phyloP scores from a whole-genome alignment of 2,329 filamentous ascomycete genomes.

The Fusarium fujikuroi region DNA sequence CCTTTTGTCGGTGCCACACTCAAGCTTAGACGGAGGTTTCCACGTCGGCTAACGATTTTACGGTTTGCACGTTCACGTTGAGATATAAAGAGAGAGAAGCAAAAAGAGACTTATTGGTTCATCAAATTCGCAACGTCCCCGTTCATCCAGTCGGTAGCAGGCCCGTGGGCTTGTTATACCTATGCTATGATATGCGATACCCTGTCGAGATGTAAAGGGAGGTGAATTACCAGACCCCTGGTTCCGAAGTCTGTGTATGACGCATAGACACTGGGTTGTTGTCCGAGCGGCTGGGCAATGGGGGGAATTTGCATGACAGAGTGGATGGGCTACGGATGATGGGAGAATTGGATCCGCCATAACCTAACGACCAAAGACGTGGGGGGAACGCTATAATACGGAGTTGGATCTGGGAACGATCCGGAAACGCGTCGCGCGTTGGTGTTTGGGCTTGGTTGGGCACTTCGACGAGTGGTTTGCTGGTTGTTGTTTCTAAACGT shows the following conservation, averaged over 20 bases:
- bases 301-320: conserved; percentile 1
- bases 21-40: conserved; percentile 29
- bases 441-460: conserved; percentile 37
- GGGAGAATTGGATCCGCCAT: conserved; percentile 28
- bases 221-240: conserved; percentile 6
- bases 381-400: conserved; percentile 13
- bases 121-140: conserved; percentile 34
- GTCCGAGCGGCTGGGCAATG: conserved; percentile 8
- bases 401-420: conserved; percentile 36
- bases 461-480: conserved; percentile 26
- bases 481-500: conserved; percentile 21
- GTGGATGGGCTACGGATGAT: conserved; percentile 11
- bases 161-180: conserved; percentile 8
- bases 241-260: conserved; percentile 23
- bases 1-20: conserved; percentile 35
- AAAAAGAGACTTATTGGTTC: conserved; percentile 45
- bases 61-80: conserved; percentile 41
- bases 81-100: conserved; percentile 42
- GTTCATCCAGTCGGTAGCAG: conserved; percentile 33
- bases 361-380: conserved; percentile 16
- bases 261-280: conserved; percentile 23
- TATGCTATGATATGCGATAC: conserved; percentile 1
- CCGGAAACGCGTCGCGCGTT: conserved; percentile 25
- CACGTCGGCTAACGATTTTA: conserved; percentile 44
- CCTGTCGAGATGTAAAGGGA: conserved; percentile 10